Conservation (phyloP, 768 basidiomycete species). For the Termitomyces sp. region DNA sequence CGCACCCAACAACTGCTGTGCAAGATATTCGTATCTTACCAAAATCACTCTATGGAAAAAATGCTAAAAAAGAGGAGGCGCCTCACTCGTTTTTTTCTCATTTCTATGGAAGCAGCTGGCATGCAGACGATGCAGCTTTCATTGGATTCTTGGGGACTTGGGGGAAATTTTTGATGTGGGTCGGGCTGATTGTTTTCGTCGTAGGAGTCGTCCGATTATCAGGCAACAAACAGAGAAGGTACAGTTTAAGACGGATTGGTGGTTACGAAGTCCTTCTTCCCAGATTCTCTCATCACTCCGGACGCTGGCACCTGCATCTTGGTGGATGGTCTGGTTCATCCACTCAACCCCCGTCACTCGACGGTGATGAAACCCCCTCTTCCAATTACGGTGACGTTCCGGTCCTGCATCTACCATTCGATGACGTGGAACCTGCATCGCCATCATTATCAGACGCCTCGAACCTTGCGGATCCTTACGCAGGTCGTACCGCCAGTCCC, state of each 20-base stretch:
- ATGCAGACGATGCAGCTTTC: constrained; percentile 97
- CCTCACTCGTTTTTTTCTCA: constrained; percentile 95
- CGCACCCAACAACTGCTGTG: constrained; percentile 59
- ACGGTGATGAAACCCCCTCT: constrained; percentile 27
- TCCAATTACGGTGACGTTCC: constrained; percentile 46
- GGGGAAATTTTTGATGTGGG: constrained; percentile 86
- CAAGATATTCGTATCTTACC: constrained; percentile 85
- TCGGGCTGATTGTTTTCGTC: constrained; percentile 69
- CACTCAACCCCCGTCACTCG: constrained; percentile 38
- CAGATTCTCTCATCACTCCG: constrained; percentile 63
- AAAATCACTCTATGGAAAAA: constrained; percentile 97
- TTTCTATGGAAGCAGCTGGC: constrained; percentile 98
- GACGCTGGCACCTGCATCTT: constrained; percentile 70
- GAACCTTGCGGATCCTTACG: constrained; percentile 35
- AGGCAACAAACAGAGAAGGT: constrained; percentile 51
- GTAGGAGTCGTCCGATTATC: constrained; percentile 60
- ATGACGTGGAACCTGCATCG: constrained; percentile 41
- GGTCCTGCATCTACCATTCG: constrained; percentile 60
- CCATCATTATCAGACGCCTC: constrained; percentile 47
- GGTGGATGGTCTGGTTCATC: constrained; percentile 47
- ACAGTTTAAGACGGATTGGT: constrained; percentile 53
- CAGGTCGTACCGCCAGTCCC: constrained; percentile 36
- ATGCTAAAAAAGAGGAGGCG: constrained; percentile 75
- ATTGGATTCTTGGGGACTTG: constrained; percentile 86
- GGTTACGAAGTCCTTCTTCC: constrained; percentile 79